Evolutionary conservation across 1,284 basidiomycete species (phyloP).

Genomic region (Sparassis latifolia): DNA sequence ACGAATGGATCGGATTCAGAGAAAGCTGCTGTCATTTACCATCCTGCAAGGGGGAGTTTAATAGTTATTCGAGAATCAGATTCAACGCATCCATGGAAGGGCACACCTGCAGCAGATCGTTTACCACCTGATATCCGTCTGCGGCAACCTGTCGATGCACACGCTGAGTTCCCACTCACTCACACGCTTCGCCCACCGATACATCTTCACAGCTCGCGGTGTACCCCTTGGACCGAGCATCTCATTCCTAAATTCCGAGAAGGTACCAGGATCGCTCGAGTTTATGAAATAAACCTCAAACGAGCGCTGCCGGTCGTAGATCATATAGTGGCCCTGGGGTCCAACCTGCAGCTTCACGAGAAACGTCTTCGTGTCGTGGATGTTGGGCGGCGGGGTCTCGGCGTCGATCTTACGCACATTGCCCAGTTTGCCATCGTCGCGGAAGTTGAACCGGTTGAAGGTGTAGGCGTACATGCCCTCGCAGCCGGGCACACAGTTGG

Average conservation of each 20-base stretch:
- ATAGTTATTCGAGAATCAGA: no score
- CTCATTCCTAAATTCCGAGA: neutral
- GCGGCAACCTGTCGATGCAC: constrained; percentile 18
- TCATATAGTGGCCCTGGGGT: constrained; percentile 19
- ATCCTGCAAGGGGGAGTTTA: no score
- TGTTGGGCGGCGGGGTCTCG: constrained; percentile 21
- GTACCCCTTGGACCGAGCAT: neutral
- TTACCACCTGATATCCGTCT: constrained; percentile 16
- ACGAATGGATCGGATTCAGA: no score
- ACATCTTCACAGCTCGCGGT: constrained; percentile 21
- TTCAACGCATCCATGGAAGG: no score
- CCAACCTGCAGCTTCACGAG: constrained; percentile 34
- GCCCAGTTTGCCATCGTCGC: neutral
- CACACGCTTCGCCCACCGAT: constrained; percentile 24
- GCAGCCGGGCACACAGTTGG: constrained; percentile 6
- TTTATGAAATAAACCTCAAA: constrained; percentile 21
- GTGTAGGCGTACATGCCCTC: constrained; percentile 7
- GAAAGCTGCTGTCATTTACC: neutral
- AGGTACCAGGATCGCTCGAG: neutral
- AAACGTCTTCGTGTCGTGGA: constrained; percentile 31
- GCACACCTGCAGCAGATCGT: neutral
- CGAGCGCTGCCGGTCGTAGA: constrained; percentile 36
- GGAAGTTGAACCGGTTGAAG: constrained; percentile 11
- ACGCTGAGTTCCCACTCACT: constrained; percentile 21
- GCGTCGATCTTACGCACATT: neutral